Evolutionary conservation across 257 asterid genomes (phyloP).

Genomic region (Handroanthus guayacan): DNA sequence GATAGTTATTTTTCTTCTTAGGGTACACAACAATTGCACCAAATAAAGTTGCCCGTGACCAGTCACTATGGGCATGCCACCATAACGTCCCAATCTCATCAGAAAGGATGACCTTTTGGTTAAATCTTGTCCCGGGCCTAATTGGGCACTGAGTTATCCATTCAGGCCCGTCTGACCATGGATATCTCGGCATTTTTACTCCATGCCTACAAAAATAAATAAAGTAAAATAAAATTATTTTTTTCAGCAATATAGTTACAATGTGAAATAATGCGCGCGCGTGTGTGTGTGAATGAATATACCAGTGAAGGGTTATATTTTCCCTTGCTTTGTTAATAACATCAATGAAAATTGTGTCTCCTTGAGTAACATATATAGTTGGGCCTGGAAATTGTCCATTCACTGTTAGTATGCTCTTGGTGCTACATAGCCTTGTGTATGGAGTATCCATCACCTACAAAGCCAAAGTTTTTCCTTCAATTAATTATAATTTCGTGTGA

Average conservation of each 20-base stretch:
- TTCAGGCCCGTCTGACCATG: conserved; percentile 66
- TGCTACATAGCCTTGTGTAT: conserved; percentile 43
- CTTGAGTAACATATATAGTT: conserved; percentile 36
- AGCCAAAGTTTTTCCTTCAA: background rate
- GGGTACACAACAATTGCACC: conserved; percentile 55
- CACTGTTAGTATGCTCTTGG: conserved; percentile 51
- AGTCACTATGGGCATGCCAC: conserved; percentile 71
- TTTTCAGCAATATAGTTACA: no score
- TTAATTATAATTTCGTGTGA: background rate
- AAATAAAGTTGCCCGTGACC: conserved; percentile 58
- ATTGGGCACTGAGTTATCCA: conserved; percentile 58
- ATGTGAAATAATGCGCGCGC: no score
- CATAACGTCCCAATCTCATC: conserved; percentile 59
- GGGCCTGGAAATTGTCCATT: conserved; percentile 62
- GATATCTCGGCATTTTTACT: conserved; percentile 54
- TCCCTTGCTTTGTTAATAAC: conserved; percentile 41
- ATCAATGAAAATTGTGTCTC: conserved; percentile 44
- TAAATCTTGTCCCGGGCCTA: conserved; percentile 46
- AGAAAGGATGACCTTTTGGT: conserved; percentile 44
- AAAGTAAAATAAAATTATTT: no score
- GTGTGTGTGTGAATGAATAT: background rate
- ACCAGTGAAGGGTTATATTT: conserved; percentile 55
- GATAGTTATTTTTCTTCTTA: conserved; percentile 29
- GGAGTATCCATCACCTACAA: conserved; percentile 42
- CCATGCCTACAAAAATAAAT: conserved; percentile 54